Conservation (phyloP, 2,329 filamentous ascomycete species). For the Fusarium nodosum region DNA sequence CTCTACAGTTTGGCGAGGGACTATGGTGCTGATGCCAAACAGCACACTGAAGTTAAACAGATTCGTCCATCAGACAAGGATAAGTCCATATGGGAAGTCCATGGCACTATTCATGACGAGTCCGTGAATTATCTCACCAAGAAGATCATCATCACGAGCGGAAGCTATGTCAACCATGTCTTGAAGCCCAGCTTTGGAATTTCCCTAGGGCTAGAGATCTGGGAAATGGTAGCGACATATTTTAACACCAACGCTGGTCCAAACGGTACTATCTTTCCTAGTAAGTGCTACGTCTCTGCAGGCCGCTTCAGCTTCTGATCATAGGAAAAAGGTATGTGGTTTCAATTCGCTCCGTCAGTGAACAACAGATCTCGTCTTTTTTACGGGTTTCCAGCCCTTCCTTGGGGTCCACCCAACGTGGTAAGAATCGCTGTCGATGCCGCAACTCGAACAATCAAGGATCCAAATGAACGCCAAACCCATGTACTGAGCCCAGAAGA, state of each 20-base stretch:
- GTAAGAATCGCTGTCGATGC: conserved; percentile 36
- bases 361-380: conserved; percentile 27
- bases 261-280: conserved; percentile 34
- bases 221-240: conserved; percentile 40
- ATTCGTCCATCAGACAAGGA: conserved; percentile 16
- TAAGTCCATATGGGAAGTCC: conserved; percentile 20
- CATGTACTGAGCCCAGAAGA: conserved; percentile 16
- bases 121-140: conserved; percentile 9
- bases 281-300: not conserved
- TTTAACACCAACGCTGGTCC: conserved; percentile 38
- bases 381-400: conserved; percentile 31
- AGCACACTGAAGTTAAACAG: conserved; percentile 24
- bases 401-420: conserved; percentile 33
- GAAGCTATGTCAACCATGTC: conserved; percentile 31
- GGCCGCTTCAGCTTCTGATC: not conserved
- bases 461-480: conserved; percentile 15
- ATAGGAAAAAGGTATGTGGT: conserved; percentile 24
- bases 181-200: conserved; percentile 32
- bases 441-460: conserved; percentile 23
- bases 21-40: conserved; percentile 25
- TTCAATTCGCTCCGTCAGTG: conserved; percentile 23
- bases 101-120: conserved; percentile 2
- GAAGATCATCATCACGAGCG: conserved; percentile 28
- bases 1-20: conserved; percentile 26
- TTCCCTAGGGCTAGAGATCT: conserved; percentile 30